phyloP scores from a whole-genome alignment of 1,139 yeast species.

The Saccharomycopsis hybrid region DNA sequence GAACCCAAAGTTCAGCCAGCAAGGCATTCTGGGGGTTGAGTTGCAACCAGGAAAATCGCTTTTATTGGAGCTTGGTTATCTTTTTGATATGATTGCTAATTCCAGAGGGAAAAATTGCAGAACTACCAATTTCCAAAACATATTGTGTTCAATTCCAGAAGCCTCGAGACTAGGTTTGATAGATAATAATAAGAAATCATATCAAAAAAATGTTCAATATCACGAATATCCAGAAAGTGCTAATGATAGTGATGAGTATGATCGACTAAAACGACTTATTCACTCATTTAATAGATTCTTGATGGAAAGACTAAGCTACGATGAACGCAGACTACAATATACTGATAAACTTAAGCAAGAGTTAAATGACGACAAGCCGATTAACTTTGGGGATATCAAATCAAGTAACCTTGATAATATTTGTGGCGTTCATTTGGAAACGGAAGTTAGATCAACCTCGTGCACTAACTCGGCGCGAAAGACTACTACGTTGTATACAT shows the following conservation, averaged over 20 bases:
- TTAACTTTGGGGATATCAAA: background rate
- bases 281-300: conserved; percentile 57
- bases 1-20: background rate
- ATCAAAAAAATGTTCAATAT: background rate
- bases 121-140: conserved; percentile 62
- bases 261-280: conserved; percentile 35
- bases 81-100: conserved; percentile 85
- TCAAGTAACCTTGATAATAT: conserved; percentile 27
- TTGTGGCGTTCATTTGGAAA: conserved; percentile 39
- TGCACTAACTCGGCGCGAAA: conserved; percentile 34
- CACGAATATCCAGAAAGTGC: background rate
- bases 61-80: conserved; percentile 76
- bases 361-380: background rate
- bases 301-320: conserved; percentile 43
- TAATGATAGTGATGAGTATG: conserved; percentile 6
- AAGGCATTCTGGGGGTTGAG: background rate
- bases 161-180: conserved; percentile 47
- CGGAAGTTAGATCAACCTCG: conserved; percentile 35
- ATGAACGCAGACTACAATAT: conserved; percentile 36
- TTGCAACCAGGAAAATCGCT: conserved; percentile 32
- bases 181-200: conserved; percentile 32
- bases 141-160: conserved; percentile 40
- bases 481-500: conserved; percentile 31
- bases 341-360: conserved; percentile 12
- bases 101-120: conserved; percentile 66